Evolutionary conservation across 192 early-diverging fungal species (phyloP).

Genomic region (Piromyces sp.): DNA sequence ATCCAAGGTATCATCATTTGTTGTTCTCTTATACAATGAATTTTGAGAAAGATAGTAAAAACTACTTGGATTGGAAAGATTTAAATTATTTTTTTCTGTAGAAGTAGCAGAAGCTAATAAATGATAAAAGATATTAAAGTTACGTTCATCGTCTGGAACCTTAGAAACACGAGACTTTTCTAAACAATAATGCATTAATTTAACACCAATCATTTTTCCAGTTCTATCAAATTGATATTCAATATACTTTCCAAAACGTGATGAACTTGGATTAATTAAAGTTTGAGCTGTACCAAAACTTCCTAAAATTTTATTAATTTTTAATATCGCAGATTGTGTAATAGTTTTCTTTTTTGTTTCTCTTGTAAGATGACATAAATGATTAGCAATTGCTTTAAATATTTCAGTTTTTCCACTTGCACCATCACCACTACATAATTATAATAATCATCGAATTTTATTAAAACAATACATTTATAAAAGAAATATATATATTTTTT

Average conservation of each 20-base stretch:
- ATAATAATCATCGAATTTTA: neutral
- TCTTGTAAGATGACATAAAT: neutral
- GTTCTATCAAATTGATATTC: constrained; percentile 85
- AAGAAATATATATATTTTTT: too few species aligned
- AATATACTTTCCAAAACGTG: constrained; percentile 66
- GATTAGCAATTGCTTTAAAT: neutral
- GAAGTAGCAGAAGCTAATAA: constrained; percentile 60
- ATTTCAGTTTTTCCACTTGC: neutral
- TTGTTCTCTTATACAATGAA: neutral
- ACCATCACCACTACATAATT: neutral
- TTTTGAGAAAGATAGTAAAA: neutral
- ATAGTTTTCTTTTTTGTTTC: neutral
- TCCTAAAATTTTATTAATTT: constrained; percentile 57
- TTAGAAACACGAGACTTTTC: constrained; percentile 64
- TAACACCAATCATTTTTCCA: constrained; percentile 73
- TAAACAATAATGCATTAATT: constrained; percentile 58
- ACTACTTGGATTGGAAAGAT: constrained; percentile 20
- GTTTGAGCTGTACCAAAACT: constrained; percentile 82
- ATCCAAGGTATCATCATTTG: neutral
- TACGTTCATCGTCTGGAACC: constrained; percentile 31
- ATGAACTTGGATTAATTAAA: constrained; percentile 52
- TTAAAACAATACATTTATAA: too few species aligned
- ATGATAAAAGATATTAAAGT: constrained; percentile 92
- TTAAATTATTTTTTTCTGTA: constrained; percentile 58
- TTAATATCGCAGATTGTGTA: constrained; percentile 14